Base-by-base conservation (phyloP, 2,329 filamentous ascomycete genomes). In the Monosporascus sp. region DNA sequence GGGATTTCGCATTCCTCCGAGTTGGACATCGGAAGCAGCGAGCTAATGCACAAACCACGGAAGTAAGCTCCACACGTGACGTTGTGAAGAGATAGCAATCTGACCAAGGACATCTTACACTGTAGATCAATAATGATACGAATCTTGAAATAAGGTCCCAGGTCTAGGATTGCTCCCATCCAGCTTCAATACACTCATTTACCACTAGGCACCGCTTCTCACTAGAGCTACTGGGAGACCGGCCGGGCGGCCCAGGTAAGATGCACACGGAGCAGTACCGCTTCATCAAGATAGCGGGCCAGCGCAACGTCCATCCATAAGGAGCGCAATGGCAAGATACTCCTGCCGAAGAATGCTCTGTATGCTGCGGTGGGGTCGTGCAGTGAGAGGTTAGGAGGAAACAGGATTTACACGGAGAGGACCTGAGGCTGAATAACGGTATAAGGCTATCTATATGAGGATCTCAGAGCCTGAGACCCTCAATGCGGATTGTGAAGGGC, bases 291-390 rank as follows among this genome's bases (percentile, higher is more conserved):
- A 63, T 75, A 5, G 70, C 70, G 24, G 66, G 74, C 17, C 51
- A 63, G 37, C 57, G 74, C 47, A 58, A 62, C 24, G 47, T 75
- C 14, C 31, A 35, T 35, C 5, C 59, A 65, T 0, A 72, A 75
- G 50, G 65, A 69, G 5, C 57, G 61, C 14, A 67, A 75, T 5
- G 53, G 60, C 9, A 57, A 68, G n/a, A 67, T 73, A 4, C 61
- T 77, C 3, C 70, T 72, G 0, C 20, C 60, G 2, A 71, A 74
- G 49, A 72, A 73, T 0, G 68, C 66, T 1, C 61, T 77, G 0
- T 76, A 76, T 53, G 76, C 73, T 5, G 9, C 73, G 7, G 75
- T 76, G 73, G 74, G 76, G 54, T 71, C 73, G 5, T 77, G 73
- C 60, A 74, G 70, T 50, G 65, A 71, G 54, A 65, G 72, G 51